Conservation (phyloP, 345 rosid species). For the Salix arbutifolia region DNA sequence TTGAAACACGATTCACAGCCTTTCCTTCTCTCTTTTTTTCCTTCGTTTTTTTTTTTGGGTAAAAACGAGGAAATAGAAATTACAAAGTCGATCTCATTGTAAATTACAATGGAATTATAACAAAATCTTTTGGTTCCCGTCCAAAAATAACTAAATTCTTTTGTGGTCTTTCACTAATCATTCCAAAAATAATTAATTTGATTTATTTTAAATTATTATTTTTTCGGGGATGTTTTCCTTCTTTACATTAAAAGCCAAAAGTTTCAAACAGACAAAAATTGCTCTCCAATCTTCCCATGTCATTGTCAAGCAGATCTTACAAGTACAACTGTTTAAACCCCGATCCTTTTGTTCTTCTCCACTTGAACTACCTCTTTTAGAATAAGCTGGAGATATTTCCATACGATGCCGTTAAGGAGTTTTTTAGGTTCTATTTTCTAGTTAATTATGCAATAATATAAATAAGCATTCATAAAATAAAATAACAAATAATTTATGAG, state of each 20-base stretch:
- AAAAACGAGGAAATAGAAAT: no score
- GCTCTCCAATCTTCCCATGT: constrained; percentile 16
- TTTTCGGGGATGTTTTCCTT: not conserved
- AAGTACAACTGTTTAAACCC: not conserved
- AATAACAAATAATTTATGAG: no score
- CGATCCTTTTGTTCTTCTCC: not conserved
- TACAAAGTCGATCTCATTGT: no score
- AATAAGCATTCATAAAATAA: no score
- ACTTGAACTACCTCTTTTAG: constrained; percentile 1
- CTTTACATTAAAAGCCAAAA: not conserved
- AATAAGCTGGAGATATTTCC: not conserved
- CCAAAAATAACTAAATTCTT: not conserved
- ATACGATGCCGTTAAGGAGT: no score
- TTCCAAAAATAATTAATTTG: not conserved
- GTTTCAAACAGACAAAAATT: not conserved
- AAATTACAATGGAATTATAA: no score
- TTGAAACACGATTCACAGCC: not conserved
- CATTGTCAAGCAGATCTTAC: constrained; percentile 24
- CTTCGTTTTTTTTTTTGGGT: no score
- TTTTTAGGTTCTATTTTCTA: no score
- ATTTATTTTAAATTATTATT: not conserved
- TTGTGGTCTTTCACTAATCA: not conserved
- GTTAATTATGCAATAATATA: no score
- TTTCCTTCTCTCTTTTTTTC: no score
- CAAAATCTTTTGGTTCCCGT: not conserved